Conservation (phyloP, 2,329 filamentous ascomycete species). For the Xylaria sp. region DNA sequence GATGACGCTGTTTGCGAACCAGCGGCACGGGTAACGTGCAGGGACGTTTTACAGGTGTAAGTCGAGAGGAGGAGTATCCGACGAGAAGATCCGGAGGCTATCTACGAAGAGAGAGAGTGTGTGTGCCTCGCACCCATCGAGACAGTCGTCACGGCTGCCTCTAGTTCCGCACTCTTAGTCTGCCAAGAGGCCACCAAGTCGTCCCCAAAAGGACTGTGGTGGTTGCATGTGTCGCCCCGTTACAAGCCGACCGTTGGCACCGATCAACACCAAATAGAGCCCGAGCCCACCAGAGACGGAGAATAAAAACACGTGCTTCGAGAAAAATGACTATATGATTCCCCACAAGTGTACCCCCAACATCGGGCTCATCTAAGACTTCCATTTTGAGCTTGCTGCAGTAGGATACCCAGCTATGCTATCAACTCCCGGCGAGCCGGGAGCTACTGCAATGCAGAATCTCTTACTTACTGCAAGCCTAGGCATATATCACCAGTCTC, state of each 20-base stretch:
- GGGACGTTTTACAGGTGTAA: slow-evolving; percentile 16
- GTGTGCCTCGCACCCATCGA: not conserved
- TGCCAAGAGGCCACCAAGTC: slow-evolving; percentile 14
- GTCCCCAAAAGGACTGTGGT: not conserved
- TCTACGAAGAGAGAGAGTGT: not conserved
- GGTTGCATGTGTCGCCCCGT: slow-evolving; percentile 15
- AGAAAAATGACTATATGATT: slow-evolving; percentile 13
- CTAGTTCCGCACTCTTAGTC: not conserved
- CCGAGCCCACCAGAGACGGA: slow-evolving; percentile 30
- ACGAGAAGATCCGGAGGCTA: slow-evolving; percentile 13
- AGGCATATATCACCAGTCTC: slow-evolving; percentile 27
- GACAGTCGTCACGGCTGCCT: not conserved
- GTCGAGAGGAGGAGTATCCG: slow-evolving; percentile 24
- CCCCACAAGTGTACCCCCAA: slow-evolving; percentile 39
- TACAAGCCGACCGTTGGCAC: slow-evolving; percentile 12
- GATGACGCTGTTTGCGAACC: slow-evolving; percentile 19
- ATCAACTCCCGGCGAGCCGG: slow-evolving; percentile 38
- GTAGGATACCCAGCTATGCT: slow-evolving; percentile 34
- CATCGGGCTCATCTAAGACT: slow-evolving; percentile 37
- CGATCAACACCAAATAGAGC: not conserved
- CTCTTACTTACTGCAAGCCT: slow-evolving; percentile 33
- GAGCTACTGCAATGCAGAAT: slow-evolving; percentile 42
- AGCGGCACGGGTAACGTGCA: slow-evolving; percentile 9
- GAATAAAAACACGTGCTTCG: slow-evolving; percentile 39
- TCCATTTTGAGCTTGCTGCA: slow-evolving; percentile 49